Conservation (phyloP, 306 rosid species). For the Cicer chorassanicum region DNA sequence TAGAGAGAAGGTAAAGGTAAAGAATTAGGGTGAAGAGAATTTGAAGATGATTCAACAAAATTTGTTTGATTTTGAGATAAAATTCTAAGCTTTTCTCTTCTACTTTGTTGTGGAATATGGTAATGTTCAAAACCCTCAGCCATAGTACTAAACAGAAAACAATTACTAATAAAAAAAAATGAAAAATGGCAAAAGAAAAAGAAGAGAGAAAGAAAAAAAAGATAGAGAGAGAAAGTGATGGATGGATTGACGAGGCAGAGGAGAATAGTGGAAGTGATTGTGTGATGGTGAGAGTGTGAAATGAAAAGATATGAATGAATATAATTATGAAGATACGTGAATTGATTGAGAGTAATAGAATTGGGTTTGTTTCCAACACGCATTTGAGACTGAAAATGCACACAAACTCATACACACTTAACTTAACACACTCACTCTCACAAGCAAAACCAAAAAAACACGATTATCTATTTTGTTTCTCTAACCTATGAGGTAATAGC, state of each 20-base stretch:
- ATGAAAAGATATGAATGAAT: conserved; percentile 43
- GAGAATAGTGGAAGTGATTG: conserved; percentile 48
- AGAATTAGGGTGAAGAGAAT: conserved; percentile 34
- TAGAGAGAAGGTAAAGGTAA: conserved; percentile 50
- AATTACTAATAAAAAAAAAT: too few relatives aligned
- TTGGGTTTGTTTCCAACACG: conserved; percentile 38
- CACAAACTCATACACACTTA: conserved; percentile 32
- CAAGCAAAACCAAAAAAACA: conserved; percentile 22
- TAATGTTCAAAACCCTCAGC: conserved; percentile 74
- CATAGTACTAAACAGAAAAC: conserved; percentile 46
- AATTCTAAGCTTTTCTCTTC: conserved; percentile 79
- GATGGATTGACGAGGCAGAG: conserved; percentile 18
- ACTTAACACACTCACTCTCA: conserved; percentile 29
- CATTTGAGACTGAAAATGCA: conserved; percentile 44
- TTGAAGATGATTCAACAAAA: conserved; percentile 40
- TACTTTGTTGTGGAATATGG: conserved; percentile 84
- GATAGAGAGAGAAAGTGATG: conserved; percentile 20
- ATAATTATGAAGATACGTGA: conserved; percentile 42
- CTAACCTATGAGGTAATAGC: not conserved
- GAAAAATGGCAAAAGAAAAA: not conserved
- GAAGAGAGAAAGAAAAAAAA: not conserved
- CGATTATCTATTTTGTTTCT: not conserved
- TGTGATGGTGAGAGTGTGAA: conserved; percentile 39
- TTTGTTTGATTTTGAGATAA: conserved; percentile 33
- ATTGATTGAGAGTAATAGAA: conserved; percentile 27